Percentiles rank a stretch among this genome's conserved stretches.
These are phyloP conservation scores for Sphaerosporella brunnea DNA, from an alignment of 495 filamentous ascomycete genomes.

Conservation along the genomic window DNA sequence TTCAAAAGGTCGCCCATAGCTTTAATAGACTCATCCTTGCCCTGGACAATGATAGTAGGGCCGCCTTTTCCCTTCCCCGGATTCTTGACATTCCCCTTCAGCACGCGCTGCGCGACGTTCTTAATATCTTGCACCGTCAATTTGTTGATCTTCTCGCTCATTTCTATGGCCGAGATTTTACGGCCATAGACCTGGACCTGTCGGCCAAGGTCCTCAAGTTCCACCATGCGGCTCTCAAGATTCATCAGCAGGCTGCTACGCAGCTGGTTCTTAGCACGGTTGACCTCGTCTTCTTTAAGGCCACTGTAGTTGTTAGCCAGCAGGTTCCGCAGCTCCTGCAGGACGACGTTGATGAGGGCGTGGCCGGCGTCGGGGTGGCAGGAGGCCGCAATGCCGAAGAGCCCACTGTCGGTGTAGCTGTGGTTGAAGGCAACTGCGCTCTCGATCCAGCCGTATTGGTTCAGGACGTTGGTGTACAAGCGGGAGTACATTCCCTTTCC, in stretches of 20 bases:
- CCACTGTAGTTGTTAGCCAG: slow-evolving; percentile 42
- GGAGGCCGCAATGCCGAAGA: slow-evolving; percentile 82
- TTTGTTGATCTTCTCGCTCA: slow-evolving; percentile 71
- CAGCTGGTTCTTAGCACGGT: slow-evolving; percentile 96
- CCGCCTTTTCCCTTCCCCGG: slow-evolving; percentile 62
- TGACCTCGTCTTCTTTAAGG: slow-evolving; percentile 63
- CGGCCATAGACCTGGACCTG: slow-evolving; percentile 90
- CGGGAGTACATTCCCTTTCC: slow-evolving; percentile 98
- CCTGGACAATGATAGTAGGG: slow-evolving; percentile 89
- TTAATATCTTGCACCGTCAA: slow-evolving; percentile 68
- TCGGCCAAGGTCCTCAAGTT: slow-evolving; percentile 89
- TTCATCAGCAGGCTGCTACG: slow-evolving; percentile 88
- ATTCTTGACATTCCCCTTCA: slow-evolving; percentile 62
- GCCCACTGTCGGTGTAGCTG: slow-evolving; percentile 81
- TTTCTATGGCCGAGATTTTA: slow-evolving; percentile 80
- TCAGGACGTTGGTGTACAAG: slow-evolving; percentile 91
- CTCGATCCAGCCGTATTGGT: slow-evolving; percentile 94
- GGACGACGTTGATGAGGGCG: slow-evolving; percentile 83
- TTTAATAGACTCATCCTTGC: slow-evolving; percentile 40
- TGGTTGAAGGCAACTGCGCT: slow-evolving; percentile 92
- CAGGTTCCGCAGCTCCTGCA: slow-evolving; percentile 67
- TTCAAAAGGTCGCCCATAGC: slow-evolving; percentile 25
- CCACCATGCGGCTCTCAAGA: slow-evolving; percentile 90
- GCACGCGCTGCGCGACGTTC: slow-evolving; percentile 63
- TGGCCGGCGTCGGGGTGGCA: slow-evolving; percentile 58